A percentile compares a stretch with the other conserved stretches of the same genome.
Evolutionary conservation across 495 filamentous ascomycete species (phyloP).

Genomic region (Annulohypoxylon nitens): DNA sequence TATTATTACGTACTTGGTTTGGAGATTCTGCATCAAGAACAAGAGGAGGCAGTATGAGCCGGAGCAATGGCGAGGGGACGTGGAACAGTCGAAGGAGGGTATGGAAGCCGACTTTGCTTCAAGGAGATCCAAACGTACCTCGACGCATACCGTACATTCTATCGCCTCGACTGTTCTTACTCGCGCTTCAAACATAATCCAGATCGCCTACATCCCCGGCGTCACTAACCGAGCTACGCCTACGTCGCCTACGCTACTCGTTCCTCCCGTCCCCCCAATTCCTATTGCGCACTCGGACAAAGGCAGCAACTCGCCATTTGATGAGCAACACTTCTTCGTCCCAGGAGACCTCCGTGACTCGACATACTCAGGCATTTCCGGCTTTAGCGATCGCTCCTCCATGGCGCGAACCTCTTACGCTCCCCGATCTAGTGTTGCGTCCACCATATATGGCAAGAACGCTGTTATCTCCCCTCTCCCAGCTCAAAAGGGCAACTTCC

Average conservation of each 20-base stretch:
- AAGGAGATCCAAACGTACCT: slow-evolving; percentile 74
- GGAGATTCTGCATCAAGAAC: slow-evolving; percentile 87
- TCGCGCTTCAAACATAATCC: slow-evolving; percentile 97
- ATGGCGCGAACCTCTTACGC: slow-evolving; percentile 75
- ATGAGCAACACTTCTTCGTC: slow-evolving; percentile 94
- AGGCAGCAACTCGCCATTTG: slow-evolving; percentile 67
- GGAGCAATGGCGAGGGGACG: slow-evolving; percentile 68
- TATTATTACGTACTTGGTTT: slow-evolving; percentile 81
- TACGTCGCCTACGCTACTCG: slow-evolving; percentile 82
- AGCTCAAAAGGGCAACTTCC: slow-evolving; percentile 84
- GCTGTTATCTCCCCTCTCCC: slow-evolving; percentile 84
- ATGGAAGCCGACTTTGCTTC: slow-evolving; percentile 69
- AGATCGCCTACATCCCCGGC: slow-evolving; percentile 98
- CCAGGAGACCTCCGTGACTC: slow-evolving; percentile 93
- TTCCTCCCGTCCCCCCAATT: slow-evolving; percentile 93
- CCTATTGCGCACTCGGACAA: slow-evolving; percentile 74
- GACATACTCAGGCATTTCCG: slow-evolving; percentile 75
- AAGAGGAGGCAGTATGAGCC: slow-evolving; percentile 71
- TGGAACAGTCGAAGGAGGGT: slow-evolving; percentile 65
- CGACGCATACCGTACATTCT: slow-evolving; percentile 88
- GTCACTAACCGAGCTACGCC: slow-evolving; percentile 93
- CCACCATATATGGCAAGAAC: slow-evolving; percentile 90
- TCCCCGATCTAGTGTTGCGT: slow-evolving; percentile 84
- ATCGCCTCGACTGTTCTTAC: slow-evolving; percentile 96
- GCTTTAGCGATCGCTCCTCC: slow-evolving; percentile 75